These are phyloP conservation scores for Lactarius pseudohatsudake DNA, from an alignment of 768 basidiomycete genomes.

Conservation along the genomic window DNA sequence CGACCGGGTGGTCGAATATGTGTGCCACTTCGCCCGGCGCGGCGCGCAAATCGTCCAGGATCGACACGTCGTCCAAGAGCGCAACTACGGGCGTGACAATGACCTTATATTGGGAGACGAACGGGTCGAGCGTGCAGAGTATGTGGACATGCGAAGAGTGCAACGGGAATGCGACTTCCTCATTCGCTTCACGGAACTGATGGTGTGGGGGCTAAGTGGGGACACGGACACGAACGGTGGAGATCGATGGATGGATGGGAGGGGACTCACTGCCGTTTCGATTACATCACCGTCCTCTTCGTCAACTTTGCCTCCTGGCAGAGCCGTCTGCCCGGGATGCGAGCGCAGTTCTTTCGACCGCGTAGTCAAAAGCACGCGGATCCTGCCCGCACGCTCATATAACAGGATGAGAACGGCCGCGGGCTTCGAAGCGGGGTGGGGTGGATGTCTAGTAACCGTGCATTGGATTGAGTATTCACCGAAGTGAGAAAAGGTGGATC, in stretches of 20 bases:
- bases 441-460: not conserved
- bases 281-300: conserved; percentile 59
- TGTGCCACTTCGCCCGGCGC: conserved; percentile 67
- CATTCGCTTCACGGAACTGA: conserved; percentile 80
- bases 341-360: conserved; percentile 72
- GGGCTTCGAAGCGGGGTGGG: conserved; percentile 44
- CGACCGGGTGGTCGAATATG: conserved; percentile 80
- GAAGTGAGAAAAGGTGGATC: not conserved
- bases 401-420: conserved; percentile 81
- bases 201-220: not conserved
- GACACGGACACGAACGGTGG: not conserved
- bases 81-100: conserved; percentile 82
- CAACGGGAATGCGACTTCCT: conserved; percentile 76
- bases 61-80: conserved; percentile 51
- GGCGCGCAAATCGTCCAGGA: conserved; percentile 55
- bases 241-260: not conserved
- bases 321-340: conserved; percentile 79
- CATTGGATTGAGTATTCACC: not conserved
- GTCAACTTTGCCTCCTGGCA: conserved; percentile 82
- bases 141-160: conserved; percentile 55
- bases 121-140: conserved; percentile 62
- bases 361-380: conserved; percentile 83
- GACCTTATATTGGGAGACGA: conserved; percentile 63
- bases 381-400: conserved; percentile 63
- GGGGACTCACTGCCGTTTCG: conserved; percentile 68